Evolutionary conservation across 305 asterid species (phyloP), one percentile per base, ranked within the genome.

Genomic region (Nicotiana rustica): DNA sequence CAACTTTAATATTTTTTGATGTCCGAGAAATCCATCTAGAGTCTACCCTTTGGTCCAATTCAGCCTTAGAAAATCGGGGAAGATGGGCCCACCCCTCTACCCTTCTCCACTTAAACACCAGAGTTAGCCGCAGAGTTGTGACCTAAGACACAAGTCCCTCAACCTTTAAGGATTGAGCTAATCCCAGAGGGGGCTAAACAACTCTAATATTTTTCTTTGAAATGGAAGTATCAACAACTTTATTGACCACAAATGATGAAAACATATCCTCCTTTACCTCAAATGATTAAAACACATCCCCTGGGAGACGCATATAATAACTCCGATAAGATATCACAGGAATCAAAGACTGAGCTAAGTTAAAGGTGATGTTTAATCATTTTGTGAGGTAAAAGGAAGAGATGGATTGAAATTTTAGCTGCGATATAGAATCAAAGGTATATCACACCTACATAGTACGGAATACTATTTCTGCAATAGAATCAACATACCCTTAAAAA

Each of bases 301-400:
- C 52, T 8, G 12, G 49, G 52, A 44, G 52, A 44, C 52, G 2
- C 52, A 44, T 44, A 44, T 44, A 44, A 8, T 44, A 41, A 44
- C 52, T 44, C 52, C 52, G 52, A 44, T 44, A 44, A 44, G 52
- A 9, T 44, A 8, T 14, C 64, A 29, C 25, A 49, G 19, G 38
- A 49, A 52, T 75, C 44, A 1, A 75, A 25, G 79, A 25, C 44
- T 52, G 65, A 14, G 64, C 44, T 14, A 52, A 75, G 25, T 52
- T 6, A 52, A 52, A 25, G 79, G 65, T 75, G 19, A 25, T 52
- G 25, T 36, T 75, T 8, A 15, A 75, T 49, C 64, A 75, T 75
- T 15, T 75, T 47, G 14, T 75, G 79, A 75, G 44, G 21, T 75
- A 13, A 5, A 75, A 2, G 79, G 65, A 75, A 56, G 62, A 47